A percentile compares a stretch with the other conserved stretches of the same genome.
Evolutionary conservation across 768 basidiomycete species (phyloP).

Genomic region (Suillus variegatus): DNA sequence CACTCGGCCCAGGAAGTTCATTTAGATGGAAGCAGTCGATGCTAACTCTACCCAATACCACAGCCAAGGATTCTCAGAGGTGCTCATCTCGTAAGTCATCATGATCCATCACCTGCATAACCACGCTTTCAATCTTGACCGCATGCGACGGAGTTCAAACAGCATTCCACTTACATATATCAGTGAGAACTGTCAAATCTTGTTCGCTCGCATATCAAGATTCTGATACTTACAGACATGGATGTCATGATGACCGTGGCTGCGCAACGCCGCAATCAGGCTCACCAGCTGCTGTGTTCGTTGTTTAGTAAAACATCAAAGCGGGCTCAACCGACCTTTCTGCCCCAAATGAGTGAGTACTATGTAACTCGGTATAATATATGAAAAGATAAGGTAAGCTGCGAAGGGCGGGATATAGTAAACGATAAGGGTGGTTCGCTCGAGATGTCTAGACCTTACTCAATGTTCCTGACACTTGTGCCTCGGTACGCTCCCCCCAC

Average conservation of each 20-base stretch:
- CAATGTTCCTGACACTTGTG: neutral
- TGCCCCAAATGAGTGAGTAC: neutral
- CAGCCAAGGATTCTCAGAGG: neutral
- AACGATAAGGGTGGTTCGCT: neutral
- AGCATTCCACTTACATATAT: neutral
- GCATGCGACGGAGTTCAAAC: neutral
- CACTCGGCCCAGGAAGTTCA: neutral
- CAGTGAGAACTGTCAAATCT: conserved; percentile 1
- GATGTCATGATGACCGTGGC: neutral
- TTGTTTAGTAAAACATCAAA: neutral
- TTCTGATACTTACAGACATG: neutral
- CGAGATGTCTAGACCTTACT: neutral
- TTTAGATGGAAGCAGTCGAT: neutral
- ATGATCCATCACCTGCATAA: neutral
- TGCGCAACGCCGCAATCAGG: neutral
- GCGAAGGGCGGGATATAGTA: neutral
- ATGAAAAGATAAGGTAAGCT: neutral
- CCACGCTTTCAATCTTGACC: neutral
- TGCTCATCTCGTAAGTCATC: neutral
- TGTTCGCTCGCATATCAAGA: neutral
- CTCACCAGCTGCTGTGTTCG: neutral
- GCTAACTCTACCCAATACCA: neutral
- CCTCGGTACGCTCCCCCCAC: neutral
- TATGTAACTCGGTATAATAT: neutral
- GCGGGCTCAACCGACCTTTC: neutral